phyloP scores from a whole-genome alignment of 176 grass and related monocot species.

The Hordeum marinum region DNA sequence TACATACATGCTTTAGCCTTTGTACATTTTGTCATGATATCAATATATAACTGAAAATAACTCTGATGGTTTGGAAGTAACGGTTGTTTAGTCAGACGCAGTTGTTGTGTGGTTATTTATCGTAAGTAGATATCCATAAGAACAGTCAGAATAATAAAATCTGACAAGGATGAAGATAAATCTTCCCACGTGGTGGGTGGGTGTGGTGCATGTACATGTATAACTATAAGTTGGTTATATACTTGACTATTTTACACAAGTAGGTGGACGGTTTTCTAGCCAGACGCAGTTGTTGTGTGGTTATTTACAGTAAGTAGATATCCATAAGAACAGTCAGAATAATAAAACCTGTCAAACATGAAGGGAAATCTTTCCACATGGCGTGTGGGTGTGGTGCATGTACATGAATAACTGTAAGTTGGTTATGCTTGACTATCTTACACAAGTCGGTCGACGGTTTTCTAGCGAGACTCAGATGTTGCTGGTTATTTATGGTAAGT shows the following conservation, averaged over 20 bases:
- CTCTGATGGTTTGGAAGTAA: neutral
- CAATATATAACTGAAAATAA: neutral
- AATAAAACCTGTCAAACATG: neutral
- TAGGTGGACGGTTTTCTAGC: neutral
- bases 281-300: neutral
- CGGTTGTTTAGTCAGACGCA: neutral
- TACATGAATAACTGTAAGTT: slow-evolving; percentile 25
- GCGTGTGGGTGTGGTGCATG: neutral
- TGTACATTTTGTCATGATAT: neutral
- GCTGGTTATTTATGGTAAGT: neutral
- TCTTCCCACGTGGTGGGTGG: neutral
- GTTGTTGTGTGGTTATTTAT: neutral
- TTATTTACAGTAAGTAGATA: slow-evolving; percentile 1
- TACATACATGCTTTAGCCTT: neutral
- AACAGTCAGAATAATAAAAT: neutral
- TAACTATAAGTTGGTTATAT: slow-evolving; percentile 13
- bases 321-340: neutral
- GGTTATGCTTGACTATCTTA: neutral
- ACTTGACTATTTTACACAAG: neutral
- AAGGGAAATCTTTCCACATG: slow-evolving; percentile 1
- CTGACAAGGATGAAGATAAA: neutral
- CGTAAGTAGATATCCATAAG: slow-evolving; percentile 15
- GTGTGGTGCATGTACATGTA: slow-evolving; percentile 12
- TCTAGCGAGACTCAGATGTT: neutral
- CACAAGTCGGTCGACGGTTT: neutral